A percentile compares a stretch with the other conserved stretches of the same genome.
Conservation (phyloP, 768 basidiomycete genomes). For the Russula olivacea region DNA sequence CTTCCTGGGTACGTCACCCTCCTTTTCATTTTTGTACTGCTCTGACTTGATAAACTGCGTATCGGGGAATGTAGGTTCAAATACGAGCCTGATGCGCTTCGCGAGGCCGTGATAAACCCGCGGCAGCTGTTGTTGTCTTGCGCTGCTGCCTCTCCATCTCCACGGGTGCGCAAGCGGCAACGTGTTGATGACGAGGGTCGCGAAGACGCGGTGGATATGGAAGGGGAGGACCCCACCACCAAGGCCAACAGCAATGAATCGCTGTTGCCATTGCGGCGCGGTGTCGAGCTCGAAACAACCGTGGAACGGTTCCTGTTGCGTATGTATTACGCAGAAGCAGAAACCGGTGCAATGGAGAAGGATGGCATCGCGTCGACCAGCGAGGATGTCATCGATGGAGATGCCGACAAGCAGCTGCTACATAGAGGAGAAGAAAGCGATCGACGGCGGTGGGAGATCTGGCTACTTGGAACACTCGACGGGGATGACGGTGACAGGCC, state of each 20-base stretch:
- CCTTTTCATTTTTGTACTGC: neutral
- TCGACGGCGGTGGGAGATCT: slow-evolving; percentile 14
- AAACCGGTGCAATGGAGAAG: neutral
- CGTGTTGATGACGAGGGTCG: slow-evolving; percentile 9
- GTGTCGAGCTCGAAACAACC: slow-evolving; percentile 30
- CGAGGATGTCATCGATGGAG: neutral
- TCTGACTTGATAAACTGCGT: neutral
- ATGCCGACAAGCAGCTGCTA: neutral
- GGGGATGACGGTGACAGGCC: neutral
- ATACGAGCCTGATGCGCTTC: slow-evolving; percentile 30
- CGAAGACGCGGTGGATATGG: neutral
- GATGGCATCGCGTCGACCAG: too few species aligned
- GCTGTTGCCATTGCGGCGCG: slow-evolving; percentile 13
- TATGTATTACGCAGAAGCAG: slow-evolving; percentile 14
- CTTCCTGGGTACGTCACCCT: slow-evolving; percentile 15
- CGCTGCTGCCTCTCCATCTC: neutral
- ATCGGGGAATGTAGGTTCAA: slow-evolving; percentile 28
- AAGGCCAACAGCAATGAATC: neutral
- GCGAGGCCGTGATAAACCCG: slow-evolving; percentile 24
- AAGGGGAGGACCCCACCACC: neutral
- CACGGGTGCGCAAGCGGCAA: slow-evolving; percentile 24
- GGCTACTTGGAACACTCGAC: slow-evolving; percentile 5
- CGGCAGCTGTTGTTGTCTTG: neutral
- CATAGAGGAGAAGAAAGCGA: neutral
- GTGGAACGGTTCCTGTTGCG: slow-evolving; percentile 31